These are phyloP conservation scores for Posidonia australis DNA, from an alignment of 106 monocot genomes.

Conservation along the genomic window DNA sequence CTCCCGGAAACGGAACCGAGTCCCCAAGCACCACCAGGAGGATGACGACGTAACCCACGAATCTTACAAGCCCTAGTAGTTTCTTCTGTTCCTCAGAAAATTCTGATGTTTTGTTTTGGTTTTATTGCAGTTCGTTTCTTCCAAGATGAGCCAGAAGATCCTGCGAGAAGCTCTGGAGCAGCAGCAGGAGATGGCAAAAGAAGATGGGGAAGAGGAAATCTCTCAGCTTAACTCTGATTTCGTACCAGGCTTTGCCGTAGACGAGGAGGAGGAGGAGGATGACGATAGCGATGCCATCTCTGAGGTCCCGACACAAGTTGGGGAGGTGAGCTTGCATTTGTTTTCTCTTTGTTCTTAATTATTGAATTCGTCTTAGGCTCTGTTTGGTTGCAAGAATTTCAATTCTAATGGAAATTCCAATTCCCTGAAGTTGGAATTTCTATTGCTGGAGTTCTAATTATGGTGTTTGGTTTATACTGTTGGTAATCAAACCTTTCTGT, in stretches of 20 bases:
- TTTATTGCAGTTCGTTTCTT: slow-evolving; percentile 39
- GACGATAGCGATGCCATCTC: slow-evolving; percentile 59
- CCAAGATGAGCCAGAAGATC: slow-evolving; percentile 66
- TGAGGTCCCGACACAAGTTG: slow-evolving; percentile 44
- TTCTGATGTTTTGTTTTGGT: not conserved
- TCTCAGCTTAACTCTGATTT: not conserved
- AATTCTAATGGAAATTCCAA: too few relatives aligned
- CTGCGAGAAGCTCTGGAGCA: slow-evolving; percentile 59
- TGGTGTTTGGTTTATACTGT: too few relatives aligned
- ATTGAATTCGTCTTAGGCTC: too few relatives aligned
- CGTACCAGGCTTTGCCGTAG: not conserved
- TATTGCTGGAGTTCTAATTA: too few relatives aligned
- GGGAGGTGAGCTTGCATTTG: slow-evolving; percentile 21
- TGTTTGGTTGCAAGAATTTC: too few relatives aligned
- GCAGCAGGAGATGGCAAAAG: slow-evolving; percentile 63
- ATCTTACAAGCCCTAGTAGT: too few relatives aligned
- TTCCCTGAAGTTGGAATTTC: too few relatives aligned
- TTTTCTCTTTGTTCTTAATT: not conserved
- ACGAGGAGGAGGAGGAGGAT: slow-evolving; percentile 30
- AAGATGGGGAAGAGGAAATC: slow-evolving; percentile 17
- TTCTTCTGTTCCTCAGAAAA: not conserved
- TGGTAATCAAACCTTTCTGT: too few relatives aligned
- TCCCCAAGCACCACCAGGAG: slow-evolving; percentile 48
- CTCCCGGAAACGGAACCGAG: slow-evolving; percentile 37
- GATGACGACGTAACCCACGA: slow-evolving; percentile 32